Evolutionary conservation across 2,329 filamentous ascomycete species (phyloP).

Genomic region (Penicillium vulpinum): DNA sequence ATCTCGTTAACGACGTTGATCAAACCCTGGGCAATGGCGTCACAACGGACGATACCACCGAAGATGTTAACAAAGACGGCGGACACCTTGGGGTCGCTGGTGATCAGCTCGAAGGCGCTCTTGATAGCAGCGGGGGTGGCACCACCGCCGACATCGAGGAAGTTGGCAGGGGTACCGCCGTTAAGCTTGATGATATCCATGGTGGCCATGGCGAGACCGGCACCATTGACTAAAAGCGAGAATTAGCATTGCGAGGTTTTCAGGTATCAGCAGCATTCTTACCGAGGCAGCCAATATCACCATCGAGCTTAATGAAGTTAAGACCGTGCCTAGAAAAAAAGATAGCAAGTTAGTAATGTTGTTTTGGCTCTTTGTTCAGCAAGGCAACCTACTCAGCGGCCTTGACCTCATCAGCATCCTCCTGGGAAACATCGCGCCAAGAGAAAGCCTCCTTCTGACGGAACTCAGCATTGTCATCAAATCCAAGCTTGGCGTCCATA

Average conservation of each 20-base stretch:
- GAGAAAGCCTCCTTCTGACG: slow-evolving; percentile 94
- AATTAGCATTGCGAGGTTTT: not conserved
- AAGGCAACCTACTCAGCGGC: slow-evolving; percentile 69
- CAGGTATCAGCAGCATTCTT: slow-evolving; percentile 13
- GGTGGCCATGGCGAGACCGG: slow-evolving; percentile 98
- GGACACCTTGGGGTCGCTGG: slow-evolving; percentile 94
- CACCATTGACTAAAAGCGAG: slow-evolving; percentile 73
- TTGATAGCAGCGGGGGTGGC: slow-evolving; percentile 95
- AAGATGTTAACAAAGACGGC: slow-evolving; percentile 99
- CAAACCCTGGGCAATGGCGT: slow-evolving; percentile 93
- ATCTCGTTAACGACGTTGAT: slow-evolving; percentile 93
- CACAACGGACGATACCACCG: slow-evolving; percentile 96
- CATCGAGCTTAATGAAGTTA: slow-evolving; percentile 99
- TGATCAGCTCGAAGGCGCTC: slow-evolving; percentile 98
- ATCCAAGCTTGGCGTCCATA: slow-evolving; percentile 99
- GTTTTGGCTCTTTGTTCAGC: too few species aligned
- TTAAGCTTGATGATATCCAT: slow-evolving; percentile 99
- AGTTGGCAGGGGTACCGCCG: slow-evolving; percentile 93
- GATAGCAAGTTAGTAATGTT: not conserved
- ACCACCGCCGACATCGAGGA: slow-evolving; percentile 97
- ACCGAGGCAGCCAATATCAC: slow-evolving; percentile 92
- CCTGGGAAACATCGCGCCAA: slow-evolving; percentile 92
- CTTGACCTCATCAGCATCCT: slow-evolving; percentile 96
- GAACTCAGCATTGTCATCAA: slow-evolving; percentile 99
- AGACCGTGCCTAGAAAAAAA: slow-evolving; percentile 59